These are phyloP conservation scores for Globisporangium abappressorium DNA, from an alignment of 352 stramenopile genomes.

Conservation along the genomic window DNA sequence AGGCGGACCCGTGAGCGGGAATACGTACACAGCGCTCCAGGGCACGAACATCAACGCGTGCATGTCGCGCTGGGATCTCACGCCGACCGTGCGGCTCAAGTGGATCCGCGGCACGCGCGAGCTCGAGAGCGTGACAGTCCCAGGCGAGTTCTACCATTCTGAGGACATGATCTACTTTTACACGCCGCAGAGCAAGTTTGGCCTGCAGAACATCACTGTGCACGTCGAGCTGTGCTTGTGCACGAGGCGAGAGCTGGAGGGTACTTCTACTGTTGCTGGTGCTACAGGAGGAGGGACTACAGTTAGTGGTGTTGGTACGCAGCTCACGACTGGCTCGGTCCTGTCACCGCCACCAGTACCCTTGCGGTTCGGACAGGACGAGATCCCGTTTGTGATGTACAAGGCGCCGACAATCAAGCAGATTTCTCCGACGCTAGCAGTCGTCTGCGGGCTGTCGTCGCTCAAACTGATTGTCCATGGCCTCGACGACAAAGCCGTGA, in stretches of 20 bases:
- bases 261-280: neutral
- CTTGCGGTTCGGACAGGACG: slow-evolving; percentile 50
- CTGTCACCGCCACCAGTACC: neutral
- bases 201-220: slow-evolving; percentile 61
- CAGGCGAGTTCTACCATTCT: slow-evolving; percentile 52
- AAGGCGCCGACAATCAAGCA: slow-evolving; percentile 55
- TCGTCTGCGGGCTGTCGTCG: slow-evolving; percentile 47
- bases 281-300: neutral
- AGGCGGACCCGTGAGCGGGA: slow-evolving; percentile 61
- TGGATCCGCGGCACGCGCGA: slow-evolving; percentile 60
- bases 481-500: slow-evolving; percentile 50
- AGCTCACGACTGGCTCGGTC: neutral
- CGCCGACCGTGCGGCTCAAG: slow-evolving; percentile 41
- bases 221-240: slow-evolving; percentile 47
- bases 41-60: slow-evolving; percentile 63
- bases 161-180: slow-evolving; percentile 78
- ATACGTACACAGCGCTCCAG: slow-evolving; percentile 63
- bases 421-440: slow-evolving; percentile 30
- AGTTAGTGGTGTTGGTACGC: neutral
- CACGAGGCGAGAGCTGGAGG: slow-evolving; percentile 11
- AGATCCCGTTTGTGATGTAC: slow-evolving; percentile 72
- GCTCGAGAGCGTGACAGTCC: slow-evolving; percentile 55
- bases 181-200: slow-evolving; percentile 72
- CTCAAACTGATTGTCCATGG: slow-evolving; percentile 61
- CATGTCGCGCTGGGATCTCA: slow-evolving; percentile 23